Percentiles rank a stretch among this genome's conserved stretches.
These are phyloP conservation scores for Hysterium pulicare DNA, from an alignment of 2,329 filamentous ascomycete species.

Conservation along the genomic window DNA sequence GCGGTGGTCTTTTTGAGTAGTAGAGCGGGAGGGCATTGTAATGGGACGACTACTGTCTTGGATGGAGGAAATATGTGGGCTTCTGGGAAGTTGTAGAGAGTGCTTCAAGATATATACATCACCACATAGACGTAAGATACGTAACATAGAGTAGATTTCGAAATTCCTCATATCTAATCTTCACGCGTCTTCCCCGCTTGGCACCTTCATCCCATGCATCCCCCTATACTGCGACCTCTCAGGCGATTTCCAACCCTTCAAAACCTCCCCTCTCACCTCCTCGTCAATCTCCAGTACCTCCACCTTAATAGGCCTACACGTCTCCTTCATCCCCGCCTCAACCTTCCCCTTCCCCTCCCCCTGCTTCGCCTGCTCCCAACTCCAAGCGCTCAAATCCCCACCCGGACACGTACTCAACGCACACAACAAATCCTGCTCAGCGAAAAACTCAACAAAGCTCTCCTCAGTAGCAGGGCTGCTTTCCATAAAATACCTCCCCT, in stretches of 20 bases:
- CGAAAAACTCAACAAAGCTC: conserved; percentile 69
- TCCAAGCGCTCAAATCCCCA: conserved; percentile 78
- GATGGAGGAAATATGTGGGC: conserved; percentile 60
- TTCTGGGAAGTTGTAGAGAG: conserved; percentile 30
- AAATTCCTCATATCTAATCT: not conserved
- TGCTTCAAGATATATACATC: too few relatives aligned
- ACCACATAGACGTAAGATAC: too few relatives aligned
- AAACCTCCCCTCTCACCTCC: conserved; percentile 26
- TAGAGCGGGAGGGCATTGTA: conserved; percentile 66
- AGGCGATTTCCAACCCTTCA: conserved; percentile 59
- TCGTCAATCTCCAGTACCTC: conserved; percentile 66
- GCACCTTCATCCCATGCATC: conserved; percentile 61
- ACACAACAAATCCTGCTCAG: conserved; percentile 71
- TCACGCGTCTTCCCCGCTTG: conserved; percentile 41
- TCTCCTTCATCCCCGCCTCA: conserved; percentile 54
- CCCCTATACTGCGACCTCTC: conserved; percentile 61
- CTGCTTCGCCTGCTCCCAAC: conserved; percentile 53
- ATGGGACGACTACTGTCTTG: conserved; percentile 65
- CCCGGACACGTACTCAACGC: conserved; percentile 70
- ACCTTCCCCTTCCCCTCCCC: conserved; percentile 58
- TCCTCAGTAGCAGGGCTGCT: conserved; percentile 25
- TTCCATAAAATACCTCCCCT: conserved; percentile 73
- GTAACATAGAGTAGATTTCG: too few relatives aligned
- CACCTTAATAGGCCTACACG: conserved; percentile 70
- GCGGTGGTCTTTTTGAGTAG: conserved; percentile 70